These are phyloP conservation scores for Aschersonia sp. DNA, from an alignment of 2,329 filamentous ascomycete species.

Conservation along the genomic window DNA sequence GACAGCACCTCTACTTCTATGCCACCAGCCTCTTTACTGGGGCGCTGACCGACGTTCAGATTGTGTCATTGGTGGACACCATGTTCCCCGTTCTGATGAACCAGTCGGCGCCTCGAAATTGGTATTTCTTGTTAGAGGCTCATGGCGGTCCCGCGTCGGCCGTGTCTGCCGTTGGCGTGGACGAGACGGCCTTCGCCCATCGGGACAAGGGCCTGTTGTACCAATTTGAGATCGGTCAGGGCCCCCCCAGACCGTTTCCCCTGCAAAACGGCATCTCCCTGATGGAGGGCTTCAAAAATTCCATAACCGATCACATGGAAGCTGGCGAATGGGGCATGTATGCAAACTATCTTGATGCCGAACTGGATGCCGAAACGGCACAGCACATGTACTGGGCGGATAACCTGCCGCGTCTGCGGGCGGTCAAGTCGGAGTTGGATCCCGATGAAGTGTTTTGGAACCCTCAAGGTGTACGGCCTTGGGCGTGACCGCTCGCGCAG, in stretches of 20 bases:
- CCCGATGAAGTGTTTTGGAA: constrained; percentile 22
- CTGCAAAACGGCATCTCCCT: constrained; percentile 24
- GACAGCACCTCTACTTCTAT: no score
- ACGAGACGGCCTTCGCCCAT: constrained; percentile 22
- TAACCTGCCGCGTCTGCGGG: constrained; percentile 19
- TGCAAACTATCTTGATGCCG: constrained; percentile 38
- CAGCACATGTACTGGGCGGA: constrained; percentile 32
- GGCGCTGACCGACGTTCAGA: no score
- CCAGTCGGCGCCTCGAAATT: neutral
- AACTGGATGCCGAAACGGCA: constrained; percentile 28
- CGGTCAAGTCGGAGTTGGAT: constrained; percentile 24
- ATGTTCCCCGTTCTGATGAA: no score
- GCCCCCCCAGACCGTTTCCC: constrained; percentile 13
- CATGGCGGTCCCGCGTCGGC: constrained; percentile 21
- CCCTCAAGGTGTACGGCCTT: constrained; percentile 1
- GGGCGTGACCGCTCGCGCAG: neutral
- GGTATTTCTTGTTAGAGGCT: constrained; percentile 12
- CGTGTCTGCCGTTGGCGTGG: constrained; percentile 12
- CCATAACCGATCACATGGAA: constrained; percentile 17
- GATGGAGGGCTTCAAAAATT: constrained; percentile 11
- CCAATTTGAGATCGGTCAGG: constrained; percentile 29
- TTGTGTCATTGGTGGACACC: no score
- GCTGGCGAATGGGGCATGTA: constrained; percentile 31
- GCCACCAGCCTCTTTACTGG: no score
- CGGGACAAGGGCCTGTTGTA: constrained; percentile 33